Evolutionary conservation across 768 basidiomycete species (phyloP), one percentile per base, ranked within the genome.

Genomic region (Fomitopsis pulvina): DNA sequence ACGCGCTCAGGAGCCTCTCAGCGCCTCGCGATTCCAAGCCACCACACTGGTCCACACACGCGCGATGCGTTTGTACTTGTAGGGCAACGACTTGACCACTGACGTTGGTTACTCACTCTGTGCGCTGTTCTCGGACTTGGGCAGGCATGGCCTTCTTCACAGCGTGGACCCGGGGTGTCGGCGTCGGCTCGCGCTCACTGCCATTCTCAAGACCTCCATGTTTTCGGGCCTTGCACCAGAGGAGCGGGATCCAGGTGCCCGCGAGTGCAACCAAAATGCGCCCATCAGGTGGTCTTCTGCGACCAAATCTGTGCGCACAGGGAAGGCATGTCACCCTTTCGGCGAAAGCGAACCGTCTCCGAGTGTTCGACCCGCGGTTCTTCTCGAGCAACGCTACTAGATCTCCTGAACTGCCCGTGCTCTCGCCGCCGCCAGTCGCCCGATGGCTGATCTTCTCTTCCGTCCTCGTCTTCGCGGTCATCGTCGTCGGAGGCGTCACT

Each of bases 401-500:
- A 7, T 40, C 56, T 28, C 38, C 54, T n/a, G 67, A 61, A 40
- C 62, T 80, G 2, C 85, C 82, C 0, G 67, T 81, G 8, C 74
- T 90, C 16, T 75, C 89, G 3, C 69, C 83, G 5, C 83, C 81
- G 0, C 69, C 78, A 5, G 87, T 95, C 10, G 87, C 84, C 6
- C 73, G 77, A 51, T 97, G 95, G 92, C 79, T 99, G 16, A 75
- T 94, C 60, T 63, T 78, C 45, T 94, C 92, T 14, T 87, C 92
- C 0, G 80, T 79, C 4, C 72, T 99, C 27, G 92, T 95, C 21
- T 86, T 98, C 56, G 85, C 83, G 18, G 90, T 99, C 63, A 83
- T 98, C 59, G 85, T 98, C 47, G 89, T 99, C 4, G 96, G 96
- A 25, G 96, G 95, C 8, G 79, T 99, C 52, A 99, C 96, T 2